These are phyloP conservation scores for Chytriomyces sp. DNA, from an alignment of 192 early-diverging fungal genomes.

Conservation along the genomic window DNA sequence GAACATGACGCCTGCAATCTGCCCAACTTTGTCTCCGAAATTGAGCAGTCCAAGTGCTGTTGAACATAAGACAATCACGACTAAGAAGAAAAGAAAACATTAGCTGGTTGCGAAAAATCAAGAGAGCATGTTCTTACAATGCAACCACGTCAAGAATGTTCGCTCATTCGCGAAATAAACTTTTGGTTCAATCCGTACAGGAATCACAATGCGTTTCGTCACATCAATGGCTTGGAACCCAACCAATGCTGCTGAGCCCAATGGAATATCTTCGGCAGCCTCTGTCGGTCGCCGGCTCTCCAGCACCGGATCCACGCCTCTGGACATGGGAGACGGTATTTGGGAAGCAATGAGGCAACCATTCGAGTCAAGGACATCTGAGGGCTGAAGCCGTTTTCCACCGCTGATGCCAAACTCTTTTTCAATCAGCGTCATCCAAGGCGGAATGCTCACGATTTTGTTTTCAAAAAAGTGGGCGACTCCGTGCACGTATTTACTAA, in stretches of 20 bases:
- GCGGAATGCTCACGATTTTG: slow-evolving; percentile 82
- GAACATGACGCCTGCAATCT: slow-evolving; percentile 75
- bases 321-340: slow-evolving; percentile 15
- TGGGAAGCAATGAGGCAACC: slow-evolving; percentile 18
- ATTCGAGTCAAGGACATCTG: slow-evolving; percentile 18
- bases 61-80: slow-evolving; percentile 69
- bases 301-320: background rate
- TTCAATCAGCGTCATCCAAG: slow-evolving; percentile 97
- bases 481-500: slow-evolving; percentile 98
- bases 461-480: slow-evolving; percentile 76
- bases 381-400: slow-evolving; percentile 18
- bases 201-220: slow-evolving; percentile 50
- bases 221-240: slow-evolving; percentile 34
- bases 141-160: slow-evolving; percentile 84
- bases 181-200: slow-evolving; percentile 81
- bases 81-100: slow-evolving; percentile 27
- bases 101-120: background rate
- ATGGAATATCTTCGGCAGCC: slow-evolving; percentile 7
- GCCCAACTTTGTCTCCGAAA: slow-evolving; percentile 72
- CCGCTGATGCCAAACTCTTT: slow-evolving; percentile 1
- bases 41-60: slow-evolving; percentile 77
- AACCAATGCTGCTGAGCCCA: slow-evolving; percentile 31
- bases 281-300: slow-evolving; percentile 7
- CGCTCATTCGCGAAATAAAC: slow-evolving; percentile 88
- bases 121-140: slow-evolving; percentile 52